Conservation (phyloP, 2,329 filamentous ascomycete species). For the Aureobasidium mangrovei region DNA sequence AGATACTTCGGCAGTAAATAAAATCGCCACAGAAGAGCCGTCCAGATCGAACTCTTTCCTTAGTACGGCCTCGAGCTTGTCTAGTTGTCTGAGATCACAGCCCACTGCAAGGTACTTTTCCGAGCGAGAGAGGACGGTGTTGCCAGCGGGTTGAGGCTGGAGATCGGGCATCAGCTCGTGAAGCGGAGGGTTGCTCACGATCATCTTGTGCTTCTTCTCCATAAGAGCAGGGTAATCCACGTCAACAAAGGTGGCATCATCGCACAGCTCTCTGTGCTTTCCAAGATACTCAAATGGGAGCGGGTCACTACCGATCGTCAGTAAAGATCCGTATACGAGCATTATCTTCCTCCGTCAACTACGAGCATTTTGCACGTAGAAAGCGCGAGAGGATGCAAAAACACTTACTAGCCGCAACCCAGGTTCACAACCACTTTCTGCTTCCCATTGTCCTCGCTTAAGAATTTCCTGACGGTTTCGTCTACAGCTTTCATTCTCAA, state of each 20-base stretch:
- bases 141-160: constrained; percentile 28
- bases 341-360: no score
- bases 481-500: no score
- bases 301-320: constrained; percentile 55
- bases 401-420: no score
- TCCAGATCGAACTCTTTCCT: constrained; percentile 49
- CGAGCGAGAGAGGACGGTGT: constrained; percentile 52
- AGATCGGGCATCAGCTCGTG: constrained; percentile 38
- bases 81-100: constrained; percentile 66
- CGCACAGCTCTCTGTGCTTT: constrained; percentile 52
- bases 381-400: no score
- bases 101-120: constrained; percentile 69
- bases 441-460: no score
- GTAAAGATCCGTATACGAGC: no score
- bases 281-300: constrained; percentile 75
- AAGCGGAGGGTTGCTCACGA: constrained; percentile 55
- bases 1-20: no score
- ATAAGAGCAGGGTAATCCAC: constrained; percentile 80
- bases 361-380: no score
- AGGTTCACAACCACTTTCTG: no score
- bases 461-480: no score
- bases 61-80: constrained; percentile 51
- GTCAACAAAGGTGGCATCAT: constrained; percentile 63
- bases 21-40: constrained; percentile 39
- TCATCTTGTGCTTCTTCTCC: constrained; percentile 59